Conservation (phyloP, 495 filamentous ascomycete species). For the Penicillium alfredii region DNA sequence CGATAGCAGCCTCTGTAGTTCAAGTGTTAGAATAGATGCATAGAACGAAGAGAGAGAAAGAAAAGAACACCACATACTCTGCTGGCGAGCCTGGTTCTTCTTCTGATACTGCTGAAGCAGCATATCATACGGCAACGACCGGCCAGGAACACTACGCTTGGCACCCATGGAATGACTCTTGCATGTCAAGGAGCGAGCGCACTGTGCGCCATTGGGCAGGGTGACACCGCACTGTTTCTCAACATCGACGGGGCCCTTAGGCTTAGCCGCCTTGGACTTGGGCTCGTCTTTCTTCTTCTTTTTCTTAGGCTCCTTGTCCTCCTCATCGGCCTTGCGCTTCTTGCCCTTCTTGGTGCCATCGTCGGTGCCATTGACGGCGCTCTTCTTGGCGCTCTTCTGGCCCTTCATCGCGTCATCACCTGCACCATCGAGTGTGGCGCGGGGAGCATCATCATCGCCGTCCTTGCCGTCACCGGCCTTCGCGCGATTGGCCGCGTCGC, state of each 20-base stretch:
- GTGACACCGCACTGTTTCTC: conserved; percentile 95
- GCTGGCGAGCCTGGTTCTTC: conserved; percentile 96
- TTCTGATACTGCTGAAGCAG: conserved; percentile 92
- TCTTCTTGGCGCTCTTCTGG: conserved; percentile 67
- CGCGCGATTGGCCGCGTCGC: conserved; percentile 58
- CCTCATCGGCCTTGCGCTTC: conserved; percentile 87
- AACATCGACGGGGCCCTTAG: conserved; percentile 94
- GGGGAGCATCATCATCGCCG: conserved; percentile 46
- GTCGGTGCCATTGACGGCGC: conserved; percentile 56
- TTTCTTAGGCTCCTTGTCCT: conserved; percentile 77
- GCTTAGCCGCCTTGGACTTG: conserved; percentile 79
- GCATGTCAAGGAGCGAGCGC: conserved; percentile 88
- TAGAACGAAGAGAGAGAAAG: too few species aligned
- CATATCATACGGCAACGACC: conserved; percentile 92
- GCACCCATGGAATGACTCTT: conserved; percentile 97
- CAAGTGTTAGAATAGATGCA: too few species aligned
- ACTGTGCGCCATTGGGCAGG: conserved; percentile 77
- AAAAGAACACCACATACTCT: conserved; percentile 56
- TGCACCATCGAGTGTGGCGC: conserved; percentile 28
- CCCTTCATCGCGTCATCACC: conserved; percentile 37
- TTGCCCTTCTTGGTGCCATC: conserved; percentile 69
- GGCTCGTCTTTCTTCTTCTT: conserved; percentile 87
- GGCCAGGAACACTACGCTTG: conserved; percentile 83
- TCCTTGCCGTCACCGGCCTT: conserved; percentile 58
- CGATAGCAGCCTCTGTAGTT: conserved; percentile 76